phyloP scores from a whole-genome alignment of 2,329 filamentous ascomycete genomes.

The Parastagonospora avenae region DNA sequence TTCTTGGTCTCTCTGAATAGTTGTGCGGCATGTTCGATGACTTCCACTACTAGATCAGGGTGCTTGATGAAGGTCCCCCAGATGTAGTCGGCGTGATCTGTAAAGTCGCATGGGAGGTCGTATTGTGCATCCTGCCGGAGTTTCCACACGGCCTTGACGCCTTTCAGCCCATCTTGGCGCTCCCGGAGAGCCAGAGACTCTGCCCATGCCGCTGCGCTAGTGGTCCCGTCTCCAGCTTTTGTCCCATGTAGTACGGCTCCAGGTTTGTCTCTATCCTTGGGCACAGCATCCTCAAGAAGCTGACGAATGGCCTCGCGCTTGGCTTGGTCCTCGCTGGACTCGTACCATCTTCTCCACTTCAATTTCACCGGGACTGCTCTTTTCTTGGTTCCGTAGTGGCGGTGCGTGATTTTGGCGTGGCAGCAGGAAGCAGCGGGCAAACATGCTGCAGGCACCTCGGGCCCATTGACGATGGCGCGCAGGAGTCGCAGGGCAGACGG shows the following conservation, averaged over 20 bases:
- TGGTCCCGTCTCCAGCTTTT: not conserved
- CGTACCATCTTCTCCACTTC: slow-evolving; percentile 23
- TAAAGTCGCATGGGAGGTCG: slow-evolving; percentile 47
- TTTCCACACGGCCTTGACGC: slow-evolving; percentile 52
- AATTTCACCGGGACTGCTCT: not conserved
- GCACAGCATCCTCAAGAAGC: slow-evolving; percentile 8
- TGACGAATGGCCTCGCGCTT: slow-evolving; percentile 12
- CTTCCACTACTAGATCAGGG: slow-evolving; percentile 37
- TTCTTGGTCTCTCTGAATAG: slow-evolving; percentile 47
- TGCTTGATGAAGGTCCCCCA: slow-evolving; percentile 54
- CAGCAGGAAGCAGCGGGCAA: slow-evolving; percentile 21
- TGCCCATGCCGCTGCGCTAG: slow-evolving; percentile 45
- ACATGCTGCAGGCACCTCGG: slow-evolving; percentile 25
- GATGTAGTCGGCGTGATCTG: slow-evolving; percentile 46
- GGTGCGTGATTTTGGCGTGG: slow-evolving; percentile 14
- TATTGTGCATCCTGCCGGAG: slow-evolving; percentile 45
- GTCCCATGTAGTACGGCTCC: not conserved
- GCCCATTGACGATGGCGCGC: slow-evolving; percentile 36
- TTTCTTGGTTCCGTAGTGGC: slow-evolving; percentile 15
- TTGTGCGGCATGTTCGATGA: slow-evolving; percentile 50
- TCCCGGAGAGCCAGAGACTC: slow-evolving; percentile 49
- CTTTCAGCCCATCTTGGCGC: slow-evolving; percentile 48
- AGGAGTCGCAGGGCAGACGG: slow-evolving; percentile 50
- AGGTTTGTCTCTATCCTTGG: not conserved
- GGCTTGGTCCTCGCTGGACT: slow-evolving; percentile 4